phyloP scores from a whole-genome alignment of 2,329 filamentous ascomycete genomes.

The Phialocephala sp. region DNA sequence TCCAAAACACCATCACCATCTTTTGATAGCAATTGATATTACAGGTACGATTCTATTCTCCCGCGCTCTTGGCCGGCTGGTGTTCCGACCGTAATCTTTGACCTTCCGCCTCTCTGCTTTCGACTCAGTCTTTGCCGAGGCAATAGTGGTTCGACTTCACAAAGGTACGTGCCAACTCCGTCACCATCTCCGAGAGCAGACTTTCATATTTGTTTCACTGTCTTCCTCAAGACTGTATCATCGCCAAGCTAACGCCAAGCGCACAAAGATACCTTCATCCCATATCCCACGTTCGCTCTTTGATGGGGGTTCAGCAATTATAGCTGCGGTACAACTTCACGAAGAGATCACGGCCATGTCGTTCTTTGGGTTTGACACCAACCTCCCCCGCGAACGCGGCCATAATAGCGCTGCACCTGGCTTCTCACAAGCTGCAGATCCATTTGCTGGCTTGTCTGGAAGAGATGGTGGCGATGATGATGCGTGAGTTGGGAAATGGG shows the following conservation, averaged over 20 bases:
- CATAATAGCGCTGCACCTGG: conserved; percentile 75
- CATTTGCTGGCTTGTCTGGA: conserved; percentile 81
- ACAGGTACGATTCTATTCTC: conserved; percentile 4
- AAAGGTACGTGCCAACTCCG: conserved; percentile 12
- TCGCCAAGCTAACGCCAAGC: conserved; percentile 19
- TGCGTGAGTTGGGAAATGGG: conserved; percentile 39
- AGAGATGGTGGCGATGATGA: conserved; percentile 61
- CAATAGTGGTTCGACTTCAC: conserved; percentile 14
- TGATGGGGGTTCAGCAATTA: conserved; percentile 17
- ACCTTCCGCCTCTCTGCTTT: neutral
- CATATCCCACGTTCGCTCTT: conserved; percentile 10
- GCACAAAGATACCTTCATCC: conserved; percentile 3
- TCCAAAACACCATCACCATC: conserved; percentile 5
- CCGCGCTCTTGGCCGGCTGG: conserved; percentile 3
- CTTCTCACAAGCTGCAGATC: conserved; percentile 83
- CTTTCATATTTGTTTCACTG: conserved; percentile 26
- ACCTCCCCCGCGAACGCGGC: conserved; percentile 64
- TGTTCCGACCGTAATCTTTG: conserved; percentile 6
- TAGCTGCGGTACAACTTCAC: conserved; percentile 5
- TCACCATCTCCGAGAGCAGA: conserved; percentile 1
- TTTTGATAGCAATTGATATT: neutral
- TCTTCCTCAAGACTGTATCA: conserved; percentile 17
- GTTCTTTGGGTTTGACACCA: conserved; percentile 87
- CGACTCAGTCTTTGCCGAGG: neutral
- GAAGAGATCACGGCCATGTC: conserved; percentile 64